Evolutionary conservation across 169 alveolate species (phyloP), one percentile per base, ranked within the genome.

Genomic region (Cryptosporidium andersoni): DNA sequence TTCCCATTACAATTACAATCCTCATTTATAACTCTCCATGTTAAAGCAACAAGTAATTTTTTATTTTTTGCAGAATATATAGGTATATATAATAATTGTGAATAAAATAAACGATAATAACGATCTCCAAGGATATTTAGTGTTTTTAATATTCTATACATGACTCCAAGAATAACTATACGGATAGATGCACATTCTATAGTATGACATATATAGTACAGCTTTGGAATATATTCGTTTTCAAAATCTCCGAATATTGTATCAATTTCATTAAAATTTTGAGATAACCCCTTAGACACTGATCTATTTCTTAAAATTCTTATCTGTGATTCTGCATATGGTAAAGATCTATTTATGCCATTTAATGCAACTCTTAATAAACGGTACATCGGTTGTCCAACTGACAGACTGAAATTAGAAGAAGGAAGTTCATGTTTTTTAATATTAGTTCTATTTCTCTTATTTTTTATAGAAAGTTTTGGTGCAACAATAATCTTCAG

Each of bases 261-360:
- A 25, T 25, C 25, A 25, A 25, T 25, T 25, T 25, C 25, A 25
- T 0, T 25, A 25, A 25, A 25, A 25, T 25, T 25, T 45, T 74
- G 64, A 36, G 60, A 43, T 39, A 74, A 40, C 12, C 60, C 47
- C 6, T 74, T 74, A 3, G 85, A 58, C 4, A 45, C 55, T 11
- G 55, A 40, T 9, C 60, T 47, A 45, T 74, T 74, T 25, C 55
- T 42, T 60, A 60, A 34, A n/a, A 64, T 64, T 48, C 43, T 53
- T 7, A 74, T 74, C 40, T 74, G 85, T 6, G 74, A 36, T 45
- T 74, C 85, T 11, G 85, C 85, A 58, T 74, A 74, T 43, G 85
- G 85, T 8, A 74, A 34, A 8, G 85, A 74, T 12, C 85, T 74
- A 43, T 60, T 74, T 11, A 74, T 74, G 16, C 85, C 55, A 43